Conservation (phyloP, 2,329 filamentous ascomycete species). For the Xylariaceae sp. region DNA sequence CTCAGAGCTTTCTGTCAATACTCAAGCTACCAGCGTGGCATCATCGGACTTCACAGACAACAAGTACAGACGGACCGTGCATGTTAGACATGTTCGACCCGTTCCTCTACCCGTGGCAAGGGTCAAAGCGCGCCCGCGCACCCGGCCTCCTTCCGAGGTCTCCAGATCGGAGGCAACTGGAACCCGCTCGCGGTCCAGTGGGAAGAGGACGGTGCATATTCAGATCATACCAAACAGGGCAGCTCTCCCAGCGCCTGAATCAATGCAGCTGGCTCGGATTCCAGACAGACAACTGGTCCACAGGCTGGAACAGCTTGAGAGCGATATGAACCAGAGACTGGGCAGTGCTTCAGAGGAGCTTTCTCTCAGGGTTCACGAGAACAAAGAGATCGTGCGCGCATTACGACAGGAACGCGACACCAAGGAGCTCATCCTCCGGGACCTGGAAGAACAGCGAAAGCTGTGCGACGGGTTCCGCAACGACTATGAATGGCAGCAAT, state of each 20-base stretch:
- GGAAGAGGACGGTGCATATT: conserved; percentile 31
- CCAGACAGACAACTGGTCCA: conserved; percentile 31
- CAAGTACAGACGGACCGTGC: conserved; percentile 23
- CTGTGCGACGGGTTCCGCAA: conserved; percentile 34
- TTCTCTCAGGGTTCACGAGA: conserved; percentile 26
- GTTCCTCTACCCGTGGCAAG: conserved; percentile 22
- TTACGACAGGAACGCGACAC: conserved; percentile 30
- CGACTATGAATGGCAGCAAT: conserved; percentile 33
- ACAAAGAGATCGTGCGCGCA: conserved; percentile 29
- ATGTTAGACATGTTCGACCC: conserved; percentile 30
- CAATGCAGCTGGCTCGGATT: conserved; percentile 27
- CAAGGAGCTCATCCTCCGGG: conserved; percentile 32
- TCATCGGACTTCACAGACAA: conserved; percentile 31
- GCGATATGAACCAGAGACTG: conserved; percentile 32
- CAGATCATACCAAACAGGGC: conserved; percentile 26
- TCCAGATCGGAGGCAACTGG: conserved; percentile 24
- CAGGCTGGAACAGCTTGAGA: conserved; percentile 36
- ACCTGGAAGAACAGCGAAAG: conserved; percentile 34
- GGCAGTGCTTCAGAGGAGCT: conserved; percentile 30
- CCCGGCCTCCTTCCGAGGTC: conserved; percentile 23
- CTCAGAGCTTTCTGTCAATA: conserved; percentile 36
- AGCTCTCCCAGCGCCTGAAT: conserved; percentile 19
- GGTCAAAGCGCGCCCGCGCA: conserved; percentile 26
- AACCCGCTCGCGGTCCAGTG: conserved; percentile 21
- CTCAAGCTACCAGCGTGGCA: conserved; percentile 36